These are phyloP conservation scores for Xerocomellus amylosporus DNA, from an alignment of 768 basidiomycete genomes.

Conservation along the genomic window DNA sequence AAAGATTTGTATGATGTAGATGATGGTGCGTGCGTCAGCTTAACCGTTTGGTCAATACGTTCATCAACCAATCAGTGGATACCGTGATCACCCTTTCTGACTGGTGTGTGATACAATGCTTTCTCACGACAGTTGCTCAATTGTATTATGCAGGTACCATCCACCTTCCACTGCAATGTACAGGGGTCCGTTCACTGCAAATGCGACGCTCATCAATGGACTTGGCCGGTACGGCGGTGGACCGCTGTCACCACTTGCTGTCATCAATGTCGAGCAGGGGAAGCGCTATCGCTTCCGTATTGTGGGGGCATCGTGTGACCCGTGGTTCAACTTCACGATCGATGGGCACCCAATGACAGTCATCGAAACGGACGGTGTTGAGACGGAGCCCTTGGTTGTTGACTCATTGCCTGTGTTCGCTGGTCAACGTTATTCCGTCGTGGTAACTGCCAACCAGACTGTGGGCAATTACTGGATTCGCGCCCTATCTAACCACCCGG, in stretches of 20 bases:
- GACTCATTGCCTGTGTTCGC: constrained; percentile 45
- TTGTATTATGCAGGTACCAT: constrained; percentile 15
- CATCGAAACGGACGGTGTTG: constrained; percentile 46
- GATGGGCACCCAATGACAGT: constrained; percentile 44
- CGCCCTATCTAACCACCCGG: constrained; percentile 17
- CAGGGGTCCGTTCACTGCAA: constrained; percentile 14
- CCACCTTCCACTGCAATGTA: constrained; percentile 8
- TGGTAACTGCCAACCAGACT: constrained; percentile 34
- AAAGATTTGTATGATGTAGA: constrained; percentile 41
- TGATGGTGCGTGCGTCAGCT: constrained; percentile 29
- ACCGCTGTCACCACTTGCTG: constrained; percentile 31
- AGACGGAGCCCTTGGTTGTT: constrained; percentile 38
- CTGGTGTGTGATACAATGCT: constrained; percentile 3
- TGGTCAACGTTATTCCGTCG: constrained; percentile 50
- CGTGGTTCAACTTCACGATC: constrained; percentile 42
- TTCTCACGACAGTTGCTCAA: constrained; percentile 29
- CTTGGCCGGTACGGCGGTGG: constrained; percentile 36
- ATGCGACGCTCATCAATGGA: constrained; percentile 40
- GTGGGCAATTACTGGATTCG: constrained; percentile 43
- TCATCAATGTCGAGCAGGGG: constrained; percentile 34
- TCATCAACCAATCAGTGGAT: constrained; percentile 14
- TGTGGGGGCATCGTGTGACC: constrained; percentile 41
- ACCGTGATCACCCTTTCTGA: constrained; percentile 44
- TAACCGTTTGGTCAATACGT: background rate
- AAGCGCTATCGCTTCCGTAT: constrained; percentile 40